Evolutionary conservation across 495 filamentous ascomycete genomes (phyloP), one percentile per base, ranked within the genome.

Genomic region (Hyaloscypha bicolor): DNA sequence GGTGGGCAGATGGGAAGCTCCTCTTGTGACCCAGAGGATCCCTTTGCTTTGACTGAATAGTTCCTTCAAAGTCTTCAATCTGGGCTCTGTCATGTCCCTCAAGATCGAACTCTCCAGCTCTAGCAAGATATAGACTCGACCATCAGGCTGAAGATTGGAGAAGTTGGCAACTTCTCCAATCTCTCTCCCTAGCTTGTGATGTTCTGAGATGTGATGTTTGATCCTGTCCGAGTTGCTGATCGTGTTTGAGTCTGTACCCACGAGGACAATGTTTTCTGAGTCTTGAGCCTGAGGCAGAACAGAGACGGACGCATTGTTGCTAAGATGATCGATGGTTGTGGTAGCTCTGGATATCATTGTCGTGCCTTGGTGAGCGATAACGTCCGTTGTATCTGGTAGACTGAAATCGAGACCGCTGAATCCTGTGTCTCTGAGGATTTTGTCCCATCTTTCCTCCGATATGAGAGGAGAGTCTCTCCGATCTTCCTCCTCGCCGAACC

Each of bases 31-130:
- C 70, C 70, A 74, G 8, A 74, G 60, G n/a, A 67, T 39, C 8
- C 72, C 69, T 52, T 66, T 45, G 14, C 42, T 45, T 45, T 45
- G 6, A 45, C 42, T 45, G 42, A 45, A 45, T 16, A 89, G 77
- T 56, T 21, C 30, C 53, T 56, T 56, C 53, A 56, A 56, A 61
- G 8, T 22, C 59, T 39, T 48, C 33, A 61, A 19, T 11, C 31
- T 61, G 12, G 35, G 19, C 35, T 61, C 35, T 61, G 31, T 61
- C 59, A 61, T 61, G 59, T 61, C 35, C 31, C 59, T 61, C 37
- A 61, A 61, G 21, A 61, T 61, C 37, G 59, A 61, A 33, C 33
- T 61, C 6, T 61, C 35, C 32, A 45, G 59, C 35, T 61, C 59
- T 61, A 61, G 4, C 33, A 61, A 45, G 37, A 61, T 48, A 30